phyloP scores from a whole-genome alignment of 2,329 filamentous ascomycete species.

The Cryphonectria carpinicola region DNA sequence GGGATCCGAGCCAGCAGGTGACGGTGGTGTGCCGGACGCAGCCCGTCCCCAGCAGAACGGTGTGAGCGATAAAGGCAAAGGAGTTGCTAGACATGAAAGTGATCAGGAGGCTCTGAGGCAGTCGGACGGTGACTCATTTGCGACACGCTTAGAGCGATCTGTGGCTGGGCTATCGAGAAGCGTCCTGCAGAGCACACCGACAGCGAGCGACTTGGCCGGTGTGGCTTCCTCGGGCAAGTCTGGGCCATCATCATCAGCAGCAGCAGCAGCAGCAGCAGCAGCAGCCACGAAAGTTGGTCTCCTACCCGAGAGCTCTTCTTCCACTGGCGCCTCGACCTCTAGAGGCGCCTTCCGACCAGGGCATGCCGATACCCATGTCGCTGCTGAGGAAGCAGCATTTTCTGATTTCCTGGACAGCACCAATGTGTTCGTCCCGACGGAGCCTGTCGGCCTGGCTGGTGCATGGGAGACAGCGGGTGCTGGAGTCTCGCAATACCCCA shows the following conservation, averaged over 20 bases:
- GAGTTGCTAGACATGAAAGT: slow-evolving; percentile 14
- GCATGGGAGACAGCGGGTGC: slow-evolving; percentile 26
- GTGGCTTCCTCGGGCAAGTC: slow-evolving; percentile 22
- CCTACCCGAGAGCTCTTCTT: slow-evolving; percentile 32
- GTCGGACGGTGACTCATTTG: slow-evolving; percentile 22
- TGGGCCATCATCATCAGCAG: slow-evolving; percentile 19
- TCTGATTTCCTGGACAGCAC: slow-evolving; percentile 41
- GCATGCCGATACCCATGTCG: slow-evolving; percentile 36
- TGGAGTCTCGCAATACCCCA: neutral
- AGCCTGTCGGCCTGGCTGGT: slow-evolving; percentile 29
- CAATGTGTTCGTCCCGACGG: slow-evolving; percentile 30
- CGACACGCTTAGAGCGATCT: slow-evolving; percentile 33
- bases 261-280: slow-evolving; percentile 19
- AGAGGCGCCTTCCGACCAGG: slow-evolving; percentile 36
- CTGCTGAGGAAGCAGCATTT: slow-evolving; percentile 41
- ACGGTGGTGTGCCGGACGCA: neutral
- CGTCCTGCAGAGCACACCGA: slow-evolving; percentile 31
- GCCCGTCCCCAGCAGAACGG: slow-evolving; percentile 7
- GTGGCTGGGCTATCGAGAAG: slow-evolving; percentile 33
- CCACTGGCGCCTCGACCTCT: slow-evolving; percentile 24
- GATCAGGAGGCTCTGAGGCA: slow-evolving; percentile 1
- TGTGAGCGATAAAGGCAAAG: slow-evolving; percentile 25
- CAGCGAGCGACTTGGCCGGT: slow-evolving; percentile 15
- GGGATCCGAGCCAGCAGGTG: slow-evolving; percentile 11
- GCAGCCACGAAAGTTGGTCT: neutral